These are phyloP conservation scores for Viola odorata DNA, from an alignment of 345 rosid species.

Conservation along the genomic window DNA sequence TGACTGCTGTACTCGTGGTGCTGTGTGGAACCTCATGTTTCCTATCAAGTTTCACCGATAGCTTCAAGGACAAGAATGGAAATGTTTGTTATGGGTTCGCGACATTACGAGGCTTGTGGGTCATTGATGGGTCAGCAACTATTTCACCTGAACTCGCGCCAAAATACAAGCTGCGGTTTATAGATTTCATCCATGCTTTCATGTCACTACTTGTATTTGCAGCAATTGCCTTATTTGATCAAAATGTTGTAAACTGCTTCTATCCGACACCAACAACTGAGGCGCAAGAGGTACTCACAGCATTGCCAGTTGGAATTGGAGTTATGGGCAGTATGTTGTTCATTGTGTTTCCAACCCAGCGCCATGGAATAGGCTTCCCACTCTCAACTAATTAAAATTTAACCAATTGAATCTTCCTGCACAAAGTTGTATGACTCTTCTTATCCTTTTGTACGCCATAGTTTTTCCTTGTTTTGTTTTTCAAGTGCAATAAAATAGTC, in stretches of 20 bases:
- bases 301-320: slow-evolving; percentile 80
- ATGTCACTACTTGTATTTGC: slow-evolving; percentile 74
- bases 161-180: slow-evolving; percentile 45
- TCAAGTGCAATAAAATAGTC: background rate
- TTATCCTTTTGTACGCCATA: background rate
- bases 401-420: background rate
- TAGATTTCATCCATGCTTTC: slow-evolving; percentile 73
- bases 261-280: slow-evolving; percentile 66
- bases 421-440: background rate
- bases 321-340: slow-evolving; percentile 73
- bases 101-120: slow-evolving; percentile 63
- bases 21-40: slow-evolving; percentile 73
- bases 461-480: background rate
- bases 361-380: slow-evolving; percentile 93
- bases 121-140: slow-evolving; percentile 67
- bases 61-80: slow-evolving; percentile 68
- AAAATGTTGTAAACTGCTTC: slow-evolving; percentile 64
- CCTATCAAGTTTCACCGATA: slow-evolving; percentile 71
- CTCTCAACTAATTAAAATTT: slow-evolving; percentile 22
- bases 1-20: slow-evolving; percentile 49
- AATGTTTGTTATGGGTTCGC: slow-evolving; percentile 68
- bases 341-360: slow-evolving; percentile 69
- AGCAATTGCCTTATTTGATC: slow-evolving; percentile 69
- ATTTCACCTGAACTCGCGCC: slow-evolving; percentile 50
- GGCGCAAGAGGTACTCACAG: slow-evolving; percentile 61